These are phyloP conservation scores for Nemania sp. DNA, from an alignment of 2,329 filamentous ascomycete genomes.

Conservation along the genomic window DNA sequence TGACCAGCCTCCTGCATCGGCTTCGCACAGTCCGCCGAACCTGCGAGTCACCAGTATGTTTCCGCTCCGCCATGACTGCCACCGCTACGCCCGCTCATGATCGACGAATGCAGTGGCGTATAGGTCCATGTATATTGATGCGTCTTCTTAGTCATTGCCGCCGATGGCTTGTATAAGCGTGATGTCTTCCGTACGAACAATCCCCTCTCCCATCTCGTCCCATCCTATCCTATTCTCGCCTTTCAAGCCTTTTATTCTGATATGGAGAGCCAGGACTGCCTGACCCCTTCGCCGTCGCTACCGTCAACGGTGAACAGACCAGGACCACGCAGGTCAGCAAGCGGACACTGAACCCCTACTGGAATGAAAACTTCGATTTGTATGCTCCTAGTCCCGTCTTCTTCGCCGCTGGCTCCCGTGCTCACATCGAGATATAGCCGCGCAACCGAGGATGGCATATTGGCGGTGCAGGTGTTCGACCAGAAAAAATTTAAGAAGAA, in stretches of 20 bases:
- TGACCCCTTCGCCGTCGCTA: slow-evolving; percentile 96
- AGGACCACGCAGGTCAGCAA: slow-evolving; percentile 98
- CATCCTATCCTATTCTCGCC: neutral
- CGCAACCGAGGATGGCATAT: slow-evolving; percentile 92
- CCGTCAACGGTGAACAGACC: slow-evolving; percentile 96
- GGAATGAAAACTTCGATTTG: slow-evolving; percentile 99
- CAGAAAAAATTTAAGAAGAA: slow-evolving; percentile 99
- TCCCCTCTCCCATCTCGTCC: slow-evolving; percentile 2
- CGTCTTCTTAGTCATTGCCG: slow-evolving; percentile 80
- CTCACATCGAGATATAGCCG: slow-evolving; percentile 58
- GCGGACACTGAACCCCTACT: slow-evolving; percentile 98
- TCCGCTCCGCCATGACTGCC: slow-evolving; percentile 13
- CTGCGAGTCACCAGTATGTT: slow-evolving; percentile 87
- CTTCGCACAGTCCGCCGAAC: slow-evolving; percentile 72
- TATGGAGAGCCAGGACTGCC: slow-evolving; percentile 74
- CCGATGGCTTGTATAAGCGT: slow-evolving; percentile 97
- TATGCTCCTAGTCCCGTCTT: slow-evolving; percentile 54
- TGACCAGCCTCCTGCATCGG: slow-evolving; percentile 35
- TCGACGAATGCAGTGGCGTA: neutral
- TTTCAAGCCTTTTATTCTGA: neutral
- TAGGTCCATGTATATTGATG: slow-evolving; percentile 17
- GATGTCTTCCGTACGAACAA: slow-evolving; percentile 91
- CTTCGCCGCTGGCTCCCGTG: slow-evolving; percentile 28
- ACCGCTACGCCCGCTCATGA: no score
- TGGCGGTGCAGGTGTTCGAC: slow-evolving; percentile 98